Percentiles rank a stretch among this genome's conserved stretches.
Evolutionary conservation across 169 alveolate genomes (phyloP).

Genomic region (Plasmodium malariae): DNA sequence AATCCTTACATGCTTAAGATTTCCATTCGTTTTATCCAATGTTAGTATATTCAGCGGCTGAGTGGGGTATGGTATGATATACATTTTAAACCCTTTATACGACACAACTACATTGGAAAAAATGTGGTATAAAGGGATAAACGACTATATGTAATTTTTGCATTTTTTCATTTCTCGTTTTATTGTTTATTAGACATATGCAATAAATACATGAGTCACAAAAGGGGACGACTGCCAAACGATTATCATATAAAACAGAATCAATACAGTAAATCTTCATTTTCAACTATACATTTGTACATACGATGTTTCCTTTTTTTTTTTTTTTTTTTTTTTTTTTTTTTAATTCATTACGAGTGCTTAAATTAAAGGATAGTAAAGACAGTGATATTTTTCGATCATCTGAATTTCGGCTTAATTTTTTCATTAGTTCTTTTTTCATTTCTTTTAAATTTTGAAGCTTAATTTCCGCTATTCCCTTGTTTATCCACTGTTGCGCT

Average conservation of each 20-base stretch:
- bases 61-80: constrained; percentile 49
- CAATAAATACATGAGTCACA: background rate
- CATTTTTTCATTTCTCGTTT: background rate
- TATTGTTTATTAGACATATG: background rate
- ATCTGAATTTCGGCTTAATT: background rate
- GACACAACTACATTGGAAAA: constrained; percentile 31
- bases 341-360: constrained; percentile 24
- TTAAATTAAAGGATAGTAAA: constrained; percentile 36
- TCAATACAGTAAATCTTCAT: background rate
- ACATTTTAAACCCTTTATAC: constrained; percentile 73
- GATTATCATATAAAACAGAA: background rate
- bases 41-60: constrained; percentile 12
- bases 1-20: constrained; percentile 26
- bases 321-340: background rate
- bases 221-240: too few relatives aligned
- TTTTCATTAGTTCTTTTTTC: background rate
- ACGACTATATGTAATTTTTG: background rate
- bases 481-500: constrained; percentile 72
- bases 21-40: constrained; percentile 4
- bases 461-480: constrained; percentile 63
- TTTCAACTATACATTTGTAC: background rate
- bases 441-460: constrained; percentile 15
- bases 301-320: background rate
- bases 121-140: background rate
- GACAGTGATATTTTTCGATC: constrained; percentile 25